Conservation (phyloP, 768 basidiomycete genomes). For the Tulasnella sp. region DNA sequence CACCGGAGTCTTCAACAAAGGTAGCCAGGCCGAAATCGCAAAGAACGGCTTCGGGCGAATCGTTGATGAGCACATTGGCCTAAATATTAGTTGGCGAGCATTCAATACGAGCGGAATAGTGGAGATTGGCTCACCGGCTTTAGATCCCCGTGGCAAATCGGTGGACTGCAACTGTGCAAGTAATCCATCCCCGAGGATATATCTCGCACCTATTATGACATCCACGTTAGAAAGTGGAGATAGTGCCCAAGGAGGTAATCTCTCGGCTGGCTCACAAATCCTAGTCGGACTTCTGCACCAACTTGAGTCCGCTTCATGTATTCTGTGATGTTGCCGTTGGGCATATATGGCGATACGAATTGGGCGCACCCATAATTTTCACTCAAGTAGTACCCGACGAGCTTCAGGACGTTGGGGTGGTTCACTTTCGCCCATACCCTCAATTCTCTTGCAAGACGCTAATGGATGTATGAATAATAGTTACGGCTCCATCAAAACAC, state of each 20-base stretch:
- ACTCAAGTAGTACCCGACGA: background rate
- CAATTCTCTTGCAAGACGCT: background rate
- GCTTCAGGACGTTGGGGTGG: background rate
- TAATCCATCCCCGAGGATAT: background rate
- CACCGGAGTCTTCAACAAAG: background rate
- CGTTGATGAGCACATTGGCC: background rate
- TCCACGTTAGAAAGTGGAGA: background rate
- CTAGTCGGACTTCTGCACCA: background rate
- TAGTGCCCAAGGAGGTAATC: background rate
- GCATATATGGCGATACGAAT: background rate
- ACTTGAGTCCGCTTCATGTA: background rate
- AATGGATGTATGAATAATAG: background rate
- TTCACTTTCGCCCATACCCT: background rate
- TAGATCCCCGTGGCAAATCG: background rate
- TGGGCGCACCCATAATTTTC: background rate
- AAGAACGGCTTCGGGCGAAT: background rate
- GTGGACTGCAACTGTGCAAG: background rate
- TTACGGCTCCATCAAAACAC: background rate
- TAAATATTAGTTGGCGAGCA: background rate
- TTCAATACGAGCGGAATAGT: background rate
- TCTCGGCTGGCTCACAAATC: background rate
- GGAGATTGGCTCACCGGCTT: background rate
- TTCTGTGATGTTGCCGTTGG: background rate
- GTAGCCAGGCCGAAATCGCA: background rate
- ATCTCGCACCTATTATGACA: background rate